Base-by-base conservation (phyloP, 2,329 filamentous ascomycete genomes). In the Colletotrichum kahawae region DNA sequence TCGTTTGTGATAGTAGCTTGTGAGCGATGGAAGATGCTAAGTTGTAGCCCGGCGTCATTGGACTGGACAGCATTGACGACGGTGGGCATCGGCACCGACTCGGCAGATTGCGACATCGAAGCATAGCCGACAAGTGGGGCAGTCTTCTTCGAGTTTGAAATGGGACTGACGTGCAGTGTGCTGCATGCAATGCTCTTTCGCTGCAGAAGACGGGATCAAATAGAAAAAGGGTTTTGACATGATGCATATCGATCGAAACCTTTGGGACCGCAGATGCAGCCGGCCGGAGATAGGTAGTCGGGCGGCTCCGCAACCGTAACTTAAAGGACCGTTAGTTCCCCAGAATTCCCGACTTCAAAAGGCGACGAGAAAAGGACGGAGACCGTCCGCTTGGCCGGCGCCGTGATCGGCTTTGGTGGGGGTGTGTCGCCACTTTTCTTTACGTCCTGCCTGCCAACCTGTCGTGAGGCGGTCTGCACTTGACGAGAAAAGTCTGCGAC, bases 351-450 rank as follows among this genome's bases (percentile, higher is more conserved):
- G 64, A 60, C 54, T 27, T 60, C 36, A 27, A 51, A 51, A 1
- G 21, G 27, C 13, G 12, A 43, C 12, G 48, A 51, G 29, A 24
- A 59, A 29, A 43, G 43, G 62, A 67, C 10, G 63, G 54, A 33
- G 54, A 67, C n/a, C 36, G 38, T 18, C 31, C 60, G 51, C 14
- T 18, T 9, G 2, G 4, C 73, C 73, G 73, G 73, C 63, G 63
- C 69, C 69, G 73, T 29, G 43, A 72, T 75, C 72, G 72, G 68
- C 72, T 38, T 24, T 48, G 43, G 43, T 60, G 16, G 27, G 18
- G n/a, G n/a, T 7, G 38, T 21, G 31, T 66, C 43, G 33, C 38
- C 24, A 66, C 43, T 38, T 57, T 56, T 71, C 31, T 56, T 9
- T 8, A 5, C 16, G 10, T 48, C 29, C 31, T 36, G n/a, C n/a